Evolutionary conservation across 345 rosid genomes (phyloP).

Genomic region (Pseudoturritis turrita): DNA sequence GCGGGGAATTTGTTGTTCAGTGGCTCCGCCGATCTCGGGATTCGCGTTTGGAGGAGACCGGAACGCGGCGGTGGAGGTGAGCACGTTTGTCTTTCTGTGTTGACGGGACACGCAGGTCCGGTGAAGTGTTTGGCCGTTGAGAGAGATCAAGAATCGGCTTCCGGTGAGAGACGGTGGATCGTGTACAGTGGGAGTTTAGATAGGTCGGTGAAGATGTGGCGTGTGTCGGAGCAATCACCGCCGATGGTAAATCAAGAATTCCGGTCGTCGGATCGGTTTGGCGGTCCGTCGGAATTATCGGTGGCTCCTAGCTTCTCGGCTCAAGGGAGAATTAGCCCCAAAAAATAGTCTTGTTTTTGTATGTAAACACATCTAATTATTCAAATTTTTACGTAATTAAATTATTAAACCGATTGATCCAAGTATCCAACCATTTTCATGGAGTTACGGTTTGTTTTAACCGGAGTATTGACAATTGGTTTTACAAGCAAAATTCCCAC

Average conservation of each 20-base stretch:
- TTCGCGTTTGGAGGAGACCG: constrained; percentile 71
- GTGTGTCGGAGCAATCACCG: constrained; percentile 59
- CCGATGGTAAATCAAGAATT: constrained; percentile 21
- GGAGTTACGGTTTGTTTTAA: too few relatives aligned
- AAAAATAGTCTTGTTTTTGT: not conserved
- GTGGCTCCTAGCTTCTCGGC: constrained; percentile 42
- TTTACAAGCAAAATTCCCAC: too few relatives aligned
- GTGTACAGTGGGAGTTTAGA: constrained; percentile 94
- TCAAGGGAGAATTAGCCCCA: constrained; percentile 37
- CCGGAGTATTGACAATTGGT: too few relatives aligned
- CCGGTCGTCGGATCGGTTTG: not conserved
- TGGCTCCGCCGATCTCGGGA: constrained; percentile 82
- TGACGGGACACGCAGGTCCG: constrained; percentile 75
- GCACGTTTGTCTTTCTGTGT: constrained; percentile 58
- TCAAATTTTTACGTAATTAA: not conserved
- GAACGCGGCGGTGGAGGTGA: constrained; percentile 28
- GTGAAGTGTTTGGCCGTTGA: constrained; percentile 87
- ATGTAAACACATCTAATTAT: not conserved
- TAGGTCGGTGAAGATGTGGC: constrained; percentile 88
- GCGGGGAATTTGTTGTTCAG: constrained; percentile 74
- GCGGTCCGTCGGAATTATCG: not conserved
- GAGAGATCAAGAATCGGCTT: constrained; percentile 45
- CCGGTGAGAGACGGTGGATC: constrained; percentile 57
- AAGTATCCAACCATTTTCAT: not conserved
- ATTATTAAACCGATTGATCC: not conserved